Percentiles rank a stretch among this genome's conserved stretches.
Conservation (phyloP, 768 basidiomycete genomes). For the Filobasidium wieringae region DNA sequence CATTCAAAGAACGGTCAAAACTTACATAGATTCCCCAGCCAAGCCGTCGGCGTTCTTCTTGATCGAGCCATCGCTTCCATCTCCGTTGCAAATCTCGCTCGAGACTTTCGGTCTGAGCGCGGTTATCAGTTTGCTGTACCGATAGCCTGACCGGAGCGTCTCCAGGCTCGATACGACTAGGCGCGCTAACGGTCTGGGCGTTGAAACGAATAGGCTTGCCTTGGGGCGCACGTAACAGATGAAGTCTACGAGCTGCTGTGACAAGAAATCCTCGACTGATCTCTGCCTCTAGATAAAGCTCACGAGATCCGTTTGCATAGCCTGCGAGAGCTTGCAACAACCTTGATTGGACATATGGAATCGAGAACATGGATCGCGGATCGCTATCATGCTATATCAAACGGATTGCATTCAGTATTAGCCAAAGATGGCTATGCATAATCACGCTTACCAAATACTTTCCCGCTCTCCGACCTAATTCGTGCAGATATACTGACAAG, state of each 20-base stretch:
- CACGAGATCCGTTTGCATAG: constrained; percentile 27
- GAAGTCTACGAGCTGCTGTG: constrained; percentile 22
- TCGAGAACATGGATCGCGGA: constrained; percentile 28
- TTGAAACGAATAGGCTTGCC: too few relatives aligned
- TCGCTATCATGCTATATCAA: constrained; percentile 26
- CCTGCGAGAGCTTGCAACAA: constrained; percentile 23
- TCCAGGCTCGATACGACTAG: too few relatives aligned
- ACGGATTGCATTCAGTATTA: too few relatives aligned
- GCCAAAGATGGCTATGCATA: not conserved
- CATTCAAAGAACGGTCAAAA: not conserved
- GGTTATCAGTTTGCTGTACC: too few relatives aligned
- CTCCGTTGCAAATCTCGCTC: constrained; percentile 6
- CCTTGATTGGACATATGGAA: constrained; percentile 20
- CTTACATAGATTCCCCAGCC: constrained; percentile 33
- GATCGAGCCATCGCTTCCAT: constrained; percentile 23
- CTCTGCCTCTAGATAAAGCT: constrained; percentile 29
- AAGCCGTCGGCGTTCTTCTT: constrained; percentile 23
- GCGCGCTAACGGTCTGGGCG: too few relatives aligned
- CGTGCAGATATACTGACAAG: constrained; percentile 25
- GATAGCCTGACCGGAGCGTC: too few relatives aligned
- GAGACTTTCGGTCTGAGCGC: not conserved
- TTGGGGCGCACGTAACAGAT: constrained; percentile 20
- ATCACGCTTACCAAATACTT: constrained; percentile 26
- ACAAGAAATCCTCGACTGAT: constrained; percentile 27
- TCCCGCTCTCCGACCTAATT: constrained; percentile 27